Base-by-base conservation (phyloP, 352 stramenopile species). In the Albugo candida region DNA sequence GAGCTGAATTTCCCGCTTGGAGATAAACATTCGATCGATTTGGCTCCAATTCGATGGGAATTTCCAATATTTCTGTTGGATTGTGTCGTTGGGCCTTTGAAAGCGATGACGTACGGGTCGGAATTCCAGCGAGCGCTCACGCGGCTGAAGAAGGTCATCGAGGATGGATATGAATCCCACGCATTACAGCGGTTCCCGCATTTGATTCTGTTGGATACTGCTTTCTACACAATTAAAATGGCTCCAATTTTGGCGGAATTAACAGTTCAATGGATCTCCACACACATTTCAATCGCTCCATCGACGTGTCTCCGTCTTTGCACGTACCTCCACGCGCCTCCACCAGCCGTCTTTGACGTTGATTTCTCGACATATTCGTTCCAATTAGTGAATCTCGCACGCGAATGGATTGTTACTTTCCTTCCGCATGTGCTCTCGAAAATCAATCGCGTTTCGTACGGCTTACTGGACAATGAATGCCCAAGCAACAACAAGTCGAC, bases 361-460 rank as follows among this genome's bases (percentile, higher is more conserved):
- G 67, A 65, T 5, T 52, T 92, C 6, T 83, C 67, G 0, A 76
- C 93, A 14, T 67, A 71, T 18, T 87, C 76, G 34, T 95, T 98
- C 64, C 98, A 99, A 60, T 81, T 99, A 59, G 71, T 99, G 13
- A 99, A 99, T 52, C 69, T 99, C 17, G 87, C 86, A 14, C 80
- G 97, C 43, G 92, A 98, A 51, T 96, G 97, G 74, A 71, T 99
- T 18, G 81, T 79, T 13, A 97, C 95, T 19, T 97, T 98, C 53
- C 63, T 99, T 31, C 95, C 95, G n/a, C 95, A 98, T 52, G 79
- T 97, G 1, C 63, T 99, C 20, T 94, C 89, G 18, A 99, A 99
- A 71, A 98, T 99, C 54, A 96, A 99, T 56, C 82, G 96, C 50
- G 96, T 99, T 13, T 95, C 78, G 11, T 99, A 98, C 65, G 96